Evolutionary conservation across 441 rosid species (phyloP), one percentile per base, ranked within the genome.

Genomic region (Syzygium syzygioides): DNA sequence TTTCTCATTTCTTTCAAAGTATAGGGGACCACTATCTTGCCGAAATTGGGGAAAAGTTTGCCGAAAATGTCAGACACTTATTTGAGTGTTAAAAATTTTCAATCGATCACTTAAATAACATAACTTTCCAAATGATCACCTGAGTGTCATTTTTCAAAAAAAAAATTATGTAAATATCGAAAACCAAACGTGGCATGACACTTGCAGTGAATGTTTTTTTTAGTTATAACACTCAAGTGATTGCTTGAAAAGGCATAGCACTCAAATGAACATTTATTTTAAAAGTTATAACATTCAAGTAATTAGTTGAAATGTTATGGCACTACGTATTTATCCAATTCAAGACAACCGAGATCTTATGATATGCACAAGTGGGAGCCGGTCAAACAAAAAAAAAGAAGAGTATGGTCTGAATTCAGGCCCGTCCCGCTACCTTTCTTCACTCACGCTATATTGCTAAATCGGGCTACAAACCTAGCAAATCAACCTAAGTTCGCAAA

Each of bases 21-120:
- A 41, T 14, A 4, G 83, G 83, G 83, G 83, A 76, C 83, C 83
- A 76, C n/a, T 11, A 17, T 41, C 15, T 26, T 37, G n/a, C 17
- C 0, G 4, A 41, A 23, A 76, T 37, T 34, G 48, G n/a, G 14
- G 14, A 20, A 37, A 76, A 41, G 3, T 23, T 23, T 41, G 25
- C 4, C 1, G 1, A 3, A 20, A 23, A 14, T 25, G 5, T 1
- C 18, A 23, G 1, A 13, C 15, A 1, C 37, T 15, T n/a, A 3
- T 62, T 14, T 62, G 10, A 64, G 5, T 15, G 3, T 64, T 3
- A 3, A 30, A 64, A 17, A 3, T 15, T 64, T 64, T 64, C 12
- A 64, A 64, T 1, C 0, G 10, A 64, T 15, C 1, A 7, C 71
- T 45, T 45, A 45, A 64, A 2, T 15, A 14, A 14, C 3, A 5